Evolutionary conservation across 306 rosid genomes (phyloP).

Genomic region (Ziziphus jujuba): DNA sequence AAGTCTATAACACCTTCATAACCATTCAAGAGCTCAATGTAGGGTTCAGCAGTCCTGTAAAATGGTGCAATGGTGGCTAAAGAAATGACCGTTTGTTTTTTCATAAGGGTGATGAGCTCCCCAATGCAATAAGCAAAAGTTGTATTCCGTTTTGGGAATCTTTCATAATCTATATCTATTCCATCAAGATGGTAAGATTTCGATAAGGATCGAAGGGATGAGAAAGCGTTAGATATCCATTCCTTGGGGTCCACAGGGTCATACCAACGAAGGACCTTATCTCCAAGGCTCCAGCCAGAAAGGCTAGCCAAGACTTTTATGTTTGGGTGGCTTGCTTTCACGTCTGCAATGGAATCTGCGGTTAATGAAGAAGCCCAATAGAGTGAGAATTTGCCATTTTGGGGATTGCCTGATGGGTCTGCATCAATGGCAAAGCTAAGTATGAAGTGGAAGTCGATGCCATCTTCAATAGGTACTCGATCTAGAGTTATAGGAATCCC

Average conservation of each 20-base stretch:
- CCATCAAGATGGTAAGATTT: conserved; percentile 50
- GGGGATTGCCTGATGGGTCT: conserved; percentile 33
- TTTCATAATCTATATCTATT: conserved; percentile 55
- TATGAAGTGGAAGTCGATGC: conserved; percentile 51
- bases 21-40: conserved; percentile 35
- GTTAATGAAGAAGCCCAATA: conserved; percentile 43
- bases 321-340: conserved; percentile 36
- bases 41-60: conserved; percentile 34
- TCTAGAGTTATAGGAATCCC: conserved; percentile 35
- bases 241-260: conserved; percentile 31
- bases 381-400: conserved; percentile 48
- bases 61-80: conserved; percentile 57
- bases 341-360: conserved; percentile 35
- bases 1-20: conserved; percentile 43
- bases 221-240: conserved; percentile 57
- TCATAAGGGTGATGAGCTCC: conserved; percentile 48
- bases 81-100: conserved; percentile 43
- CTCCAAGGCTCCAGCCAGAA: conserved; percentile 46
- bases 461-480: conserved; percentile 34
- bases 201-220: conserved; percentile 33
- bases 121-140: conserved; percentile 58
- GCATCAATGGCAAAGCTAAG: conserved; percentile 54
- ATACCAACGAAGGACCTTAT: conserved; percentile 46
- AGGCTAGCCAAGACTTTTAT: conserved; percentile 57
- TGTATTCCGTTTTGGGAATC: conserved; percentile 26